These are phyloP conservation scores for Taphrina confusa DNA, from an alignment of 1,139 yeast genomes.

Conservation along the genomic window DNA sequence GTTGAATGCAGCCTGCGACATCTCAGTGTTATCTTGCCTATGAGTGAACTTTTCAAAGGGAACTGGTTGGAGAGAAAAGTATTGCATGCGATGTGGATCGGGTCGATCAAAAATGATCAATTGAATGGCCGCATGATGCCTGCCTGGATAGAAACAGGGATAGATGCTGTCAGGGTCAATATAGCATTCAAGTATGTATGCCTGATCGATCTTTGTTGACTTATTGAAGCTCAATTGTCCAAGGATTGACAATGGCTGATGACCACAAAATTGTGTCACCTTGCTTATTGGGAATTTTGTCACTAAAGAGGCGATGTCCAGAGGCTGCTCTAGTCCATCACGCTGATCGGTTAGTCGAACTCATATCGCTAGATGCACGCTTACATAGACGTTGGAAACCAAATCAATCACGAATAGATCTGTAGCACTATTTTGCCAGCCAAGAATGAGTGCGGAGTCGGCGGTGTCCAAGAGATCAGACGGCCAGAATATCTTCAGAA, in stretches of 20 bases:
- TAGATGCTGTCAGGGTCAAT: slow-evolving; percentile 29
- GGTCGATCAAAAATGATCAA: slow-evolving; percentile 74
- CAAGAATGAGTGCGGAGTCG: slow-evolving; percentile 40
- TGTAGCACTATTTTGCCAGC: slow-evolving; percentile 40
- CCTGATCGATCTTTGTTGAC: slow-evolving; percentile 1
- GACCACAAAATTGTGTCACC: slow-evolving; percentile 20
- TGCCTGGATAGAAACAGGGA: slow-evolving; percentile 33
- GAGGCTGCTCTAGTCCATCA: slow-evolving; percentile 26
- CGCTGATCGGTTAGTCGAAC: slow-evolving; percentile 3
- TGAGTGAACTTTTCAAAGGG: slow-evolving; percentile 54
- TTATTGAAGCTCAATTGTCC: slow-evolving; percentile 30
- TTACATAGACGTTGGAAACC: slow-evolving; percentile 30
- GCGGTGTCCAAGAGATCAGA: slow-evolving; percentile 33
- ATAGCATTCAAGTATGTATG: slow-evolving; percentile 18
- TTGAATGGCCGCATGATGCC: slow-evolving; percentile 43
- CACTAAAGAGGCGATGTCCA: slow-evolving; percentile 31
- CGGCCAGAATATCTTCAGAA: slow-evolving; percentile 42
- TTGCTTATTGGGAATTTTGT: slow-evolving; percentile 33
- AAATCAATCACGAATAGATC: slow-evolving; percentile 40
- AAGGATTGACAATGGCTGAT: slow-evolving; percentile 35
- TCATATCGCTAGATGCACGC: neutral
- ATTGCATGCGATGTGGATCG: slow-evolving; percentile 69
- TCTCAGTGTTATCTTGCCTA: slow-evolving; percentile 39
- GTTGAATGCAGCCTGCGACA: neutral
- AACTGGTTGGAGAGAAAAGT: slow-evolving; percentile 73